Evolutionary conservation across 108 stramenopile genomes (phyloP).

Genomic region (Aurantiochytrium sp.): DNA sequence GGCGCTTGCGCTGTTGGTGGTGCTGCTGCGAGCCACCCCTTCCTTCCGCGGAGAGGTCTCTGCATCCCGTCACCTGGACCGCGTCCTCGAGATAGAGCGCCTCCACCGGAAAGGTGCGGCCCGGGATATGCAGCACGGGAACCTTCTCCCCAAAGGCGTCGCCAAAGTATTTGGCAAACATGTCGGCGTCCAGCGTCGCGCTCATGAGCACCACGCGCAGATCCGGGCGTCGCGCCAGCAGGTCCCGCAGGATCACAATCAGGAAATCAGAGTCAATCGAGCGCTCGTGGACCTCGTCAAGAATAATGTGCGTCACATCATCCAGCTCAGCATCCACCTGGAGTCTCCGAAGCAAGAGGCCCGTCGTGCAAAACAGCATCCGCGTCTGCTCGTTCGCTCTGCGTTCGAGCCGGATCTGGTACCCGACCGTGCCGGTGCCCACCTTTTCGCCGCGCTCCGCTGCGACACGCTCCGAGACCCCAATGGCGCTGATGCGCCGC

Average conservation of each 20-base stretch:
- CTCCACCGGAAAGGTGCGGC: conserved; percentile 82
- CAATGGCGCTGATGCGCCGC: conserved; percentile 84
- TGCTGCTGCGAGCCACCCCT: not conserved
- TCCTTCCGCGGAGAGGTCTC: conserved; percentile 32
- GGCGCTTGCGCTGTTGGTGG: not conserved
- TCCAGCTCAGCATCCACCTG: conserved; percentile 71
- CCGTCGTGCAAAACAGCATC: conserved; percentile 91
- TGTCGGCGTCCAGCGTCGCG: conserved; percentile 87
- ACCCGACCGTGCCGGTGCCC: conserved; percentile 75
- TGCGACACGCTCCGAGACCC: conserved; percentile 84
- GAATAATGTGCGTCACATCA: conserved; percentile 78
- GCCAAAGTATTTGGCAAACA: conserved; percentile 52
- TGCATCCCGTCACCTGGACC: not conserved
- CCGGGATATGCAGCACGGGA: conserved; percentile 80
- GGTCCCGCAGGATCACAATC: conserved; percentile 68
- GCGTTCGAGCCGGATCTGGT: conserved; percentile 80
- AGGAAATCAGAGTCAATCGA: conserved; percentile 85
- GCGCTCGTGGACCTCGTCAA: conserved; percentile 96
- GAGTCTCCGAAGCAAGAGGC: conserved; percentile 88
- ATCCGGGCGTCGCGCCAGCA: conserved; percentile 61
- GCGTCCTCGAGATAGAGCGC: conserved; percentile 84
- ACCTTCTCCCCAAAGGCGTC: conserved; percentile 48
- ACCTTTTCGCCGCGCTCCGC: conserved; percentile 74
- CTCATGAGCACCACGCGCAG: conserved; percentile 74
- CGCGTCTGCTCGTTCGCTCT: conserved; percentile 65